A percentile compares a stretch with the other conserved stretches of the same genome.
These are phyloP conservation scores for Tricholoma bakamatsutake DNA, from an alignment of 768 basidiomycete species.

Conservation along the genomic window DNA sequence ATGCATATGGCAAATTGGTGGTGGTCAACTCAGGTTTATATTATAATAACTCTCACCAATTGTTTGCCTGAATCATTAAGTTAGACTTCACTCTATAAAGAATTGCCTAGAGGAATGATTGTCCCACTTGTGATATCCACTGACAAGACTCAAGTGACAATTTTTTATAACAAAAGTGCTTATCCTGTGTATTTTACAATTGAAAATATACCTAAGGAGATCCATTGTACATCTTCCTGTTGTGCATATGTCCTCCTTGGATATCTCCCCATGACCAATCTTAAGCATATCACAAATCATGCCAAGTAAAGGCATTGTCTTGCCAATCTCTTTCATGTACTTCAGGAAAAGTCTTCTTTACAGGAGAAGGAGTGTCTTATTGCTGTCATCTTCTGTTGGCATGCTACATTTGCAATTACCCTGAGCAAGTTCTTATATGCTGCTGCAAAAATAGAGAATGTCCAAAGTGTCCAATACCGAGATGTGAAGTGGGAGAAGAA, in stretches of 20 bases:
- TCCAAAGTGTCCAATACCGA: constrained; percentile 16
- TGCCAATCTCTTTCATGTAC: too few species aligned
- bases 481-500: constrained; percentile 13
- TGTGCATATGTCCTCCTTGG: constrained; percentile 25
- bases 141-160: too few species aligned
- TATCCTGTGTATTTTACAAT: constrained; percentile 46
- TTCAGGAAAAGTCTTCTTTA: constrained; percentile 12
- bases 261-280: too few species aligned
- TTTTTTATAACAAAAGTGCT: constrained; percentile 34
- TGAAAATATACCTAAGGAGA: constrained; percentile 38
- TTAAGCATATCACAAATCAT: too few species aligned
- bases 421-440: constrained; percentile 35
- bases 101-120: constrained; percentile 12
- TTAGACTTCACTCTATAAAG: constrained; percentile 18
- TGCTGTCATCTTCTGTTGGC: constrained; percentile 33
- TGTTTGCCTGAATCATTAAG: constrained; percentile 18
- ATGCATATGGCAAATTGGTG: too few species aligned
- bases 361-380: constrained; percentile 28
- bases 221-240: constrained; percentile 30
- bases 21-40: constrained; percentile 39
- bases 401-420: constrained; percentile 33
- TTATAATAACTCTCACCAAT: constrained; percentile 14
- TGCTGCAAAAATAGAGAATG: constrained; percentile 10
- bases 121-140: too few species aligned
- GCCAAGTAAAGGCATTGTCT: too few species aligned